These are phyloP conservation scores for Hsuehochloa calcarea DNA, from an alignment of 176 grass and related monocot species.

Conservation along the genomic window DNA sequence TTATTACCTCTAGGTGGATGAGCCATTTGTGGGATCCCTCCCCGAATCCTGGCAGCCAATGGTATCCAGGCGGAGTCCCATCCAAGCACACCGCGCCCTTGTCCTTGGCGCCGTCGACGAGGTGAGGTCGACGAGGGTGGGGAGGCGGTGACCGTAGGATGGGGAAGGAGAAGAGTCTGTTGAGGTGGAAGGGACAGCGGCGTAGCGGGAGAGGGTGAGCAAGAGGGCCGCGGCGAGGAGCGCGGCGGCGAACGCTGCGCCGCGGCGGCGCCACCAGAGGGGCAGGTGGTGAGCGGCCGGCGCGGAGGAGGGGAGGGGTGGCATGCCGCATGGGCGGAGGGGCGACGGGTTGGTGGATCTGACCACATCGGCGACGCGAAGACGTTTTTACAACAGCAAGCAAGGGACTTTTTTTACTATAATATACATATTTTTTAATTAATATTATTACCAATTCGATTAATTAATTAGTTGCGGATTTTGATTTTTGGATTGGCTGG, in stretches of 20 bases:
- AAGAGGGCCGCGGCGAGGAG: conserved; percentile 28
- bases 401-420: no score
- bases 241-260: neutral
- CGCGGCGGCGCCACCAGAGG: conserved; percentile 21
- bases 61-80: conserved; percentile 63
- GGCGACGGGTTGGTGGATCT: conserved; percentile 30
- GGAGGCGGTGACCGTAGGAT: conserved; percentile 45
- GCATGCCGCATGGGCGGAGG: conserved; percentile 19
- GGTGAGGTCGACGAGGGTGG: conserved; percentile 44
- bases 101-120: conserved; percentile 22
- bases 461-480: no score
- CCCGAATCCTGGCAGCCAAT: conserved; percentile 59
- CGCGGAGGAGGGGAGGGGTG: conserved; percentile 6
- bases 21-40: conserved; percentile 64
- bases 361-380: neutral
- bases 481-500: no score
- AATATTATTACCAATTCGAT: no score
- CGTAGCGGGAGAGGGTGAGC: conserved; percentile 10
- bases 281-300: conserved; percentile 7
- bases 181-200: neutral
- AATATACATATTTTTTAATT: no score
- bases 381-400: no score
- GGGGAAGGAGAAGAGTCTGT: neutral
- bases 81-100: conserved; percentile 61
- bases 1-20: conserved; percentile 53